Conservation (phyloP, 176 grass and related monocot genomes). For the Eragrostis curvula region DNA sequence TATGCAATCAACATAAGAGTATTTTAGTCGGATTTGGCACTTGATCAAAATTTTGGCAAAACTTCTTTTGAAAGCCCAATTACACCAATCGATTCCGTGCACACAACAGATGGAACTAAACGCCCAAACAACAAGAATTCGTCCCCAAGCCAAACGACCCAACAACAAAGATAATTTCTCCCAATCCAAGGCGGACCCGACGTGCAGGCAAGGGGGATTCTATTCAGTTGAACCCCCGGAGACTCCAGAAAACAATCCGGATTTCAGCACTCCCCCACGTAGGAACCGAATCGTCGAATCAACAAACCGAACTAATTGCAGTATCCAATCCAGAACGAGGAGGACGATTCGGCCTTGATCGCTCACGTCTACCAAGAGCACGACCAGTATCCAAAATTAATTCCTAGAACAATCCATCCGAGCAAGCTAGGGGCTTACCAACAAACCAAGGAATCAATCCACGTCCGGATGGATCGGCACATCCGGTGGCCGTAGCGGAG, state of each 20-base stretch:
- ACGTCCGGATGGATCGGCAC: conserved; percentile 17
- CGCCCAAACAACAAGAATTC: no score
- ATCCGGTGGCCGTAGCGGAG: background rate
- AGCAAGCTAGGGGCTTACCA: background rate
- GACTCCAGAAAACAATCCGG: background rate
- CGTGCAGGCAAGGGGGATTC: background rate
- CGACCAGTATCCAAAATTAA: background rate
- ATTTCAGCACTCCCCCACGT: background rate
- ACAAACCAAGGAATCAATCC: background rate
- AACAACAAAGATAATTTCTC: background rate
- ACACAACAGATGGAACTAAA: background rate
- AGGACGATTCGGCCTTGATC: background rate
- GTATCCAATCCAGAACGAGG: background rate
- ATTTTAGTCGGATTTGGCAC: background rate
- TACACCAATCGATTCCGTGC: background rate
- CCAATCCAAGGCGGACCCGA: background rate
- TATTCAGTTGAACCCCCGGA: background rate
- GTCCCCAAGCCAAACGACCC: background rate
- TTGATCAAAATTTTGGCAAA: conserved; percentile 2
- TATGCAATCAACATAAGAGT: no score
- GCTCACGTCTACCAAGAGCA: background rate
- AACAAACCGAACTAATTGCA: background rate
- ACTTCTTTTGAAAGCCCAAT: background rate
- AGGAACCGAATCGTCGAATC: background rate
- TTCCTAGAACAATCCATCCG: background rate